Evolutionary conservation across 345 rosid species (phyloP), one percentile per base, ranked within the genome.

Genomic region (Alliaria petiolata): DNA sequence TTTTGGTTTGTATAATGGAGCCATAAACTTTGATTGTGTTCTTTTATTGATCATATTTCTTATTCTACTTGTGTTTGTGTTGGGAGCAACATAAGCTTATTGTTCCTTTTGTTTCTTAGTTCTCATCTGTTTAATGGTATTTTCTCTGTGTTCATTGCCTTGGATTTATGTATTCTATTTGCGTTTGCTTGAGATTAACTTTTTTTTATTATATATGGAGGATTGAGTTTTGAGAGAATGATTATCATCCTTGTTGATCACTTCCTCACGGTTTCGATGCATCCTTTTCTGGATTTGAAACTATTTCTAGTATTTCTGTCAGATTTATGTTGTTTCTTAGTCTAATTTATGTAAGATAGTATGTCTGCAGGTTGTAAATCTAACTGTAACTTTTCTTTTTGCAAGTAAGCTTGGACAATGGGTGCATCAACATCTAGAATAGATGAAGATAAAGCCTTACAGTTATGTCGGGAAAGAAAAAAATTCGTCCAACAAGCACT

Each of bases 401-500:
- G 56, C 36, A 25, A 38, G 58, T 42, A 50, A 34, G 68, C 50
- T 71, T 56, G 72, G 70, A 50, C 68, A 45, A 93, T 89, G 96
- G 97, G 98, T 72, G 84, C 78, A 42, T 53, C 89, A 52, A 78
- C 72, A 83, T 89, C 98, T 66, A 91, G 84, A 76, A 59, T 64
- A 38, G 96, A 89, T 66, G 98, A 91, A 81, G 98, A 88, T 58
- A 83, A 87, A 80, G 97, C 95, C 64, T 78, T 95, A 81, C 88
- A 79, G 80, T 83, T 95, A 65, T 95, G 99, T 78, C 84, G 93
- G 6, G 98, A 89, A 60, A 87, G 99, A 76, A 95, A 83, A 81
- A 91, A 88, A 62, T 88, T 76, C 62, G 88, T 95, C 13, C 76
- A 84, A 75, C 98, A 89, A 81, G 96, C 98, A 36, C 95, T 95